Evolutionary conservation across 768 basidiomycete species (phyloP).

Genomic region (Botryobasidium botryosum): DNA sequence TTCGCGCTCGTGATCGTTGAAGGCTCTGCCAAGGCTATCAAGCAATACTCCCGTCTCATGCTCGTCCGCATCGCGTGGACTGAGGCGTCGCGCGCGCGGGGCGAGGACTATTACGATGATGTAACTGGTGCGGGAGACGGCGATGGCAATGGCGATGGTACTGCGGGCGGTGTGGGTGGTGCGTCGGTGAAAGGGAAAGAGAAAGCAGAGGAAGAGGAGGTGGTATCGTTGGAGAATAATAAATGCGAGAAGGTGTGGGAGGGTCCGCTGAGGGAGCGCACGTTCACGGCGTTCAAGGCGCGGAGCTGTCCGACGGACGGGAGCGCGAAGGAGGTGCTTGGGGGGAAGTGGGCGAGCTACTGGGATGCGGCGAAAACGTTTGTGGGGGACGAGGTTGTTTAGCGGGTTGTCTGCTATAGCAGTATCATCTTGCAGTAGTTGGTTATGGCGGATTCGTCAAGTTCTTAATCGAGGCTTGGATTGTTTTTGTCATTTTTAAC

Average conservation of each 20-base stretch:
- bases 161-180: constrained; percentile 17
- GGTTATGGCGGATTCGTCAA: too few species aligned
- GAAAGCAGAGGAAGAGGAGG: constrained; percentile 14
- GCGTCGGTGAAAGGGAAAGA: constrained; percentile 13
- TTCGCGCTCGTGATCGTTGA: constrained; percentile 92
- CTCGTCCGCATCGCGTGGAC: constrained; percentile 84
- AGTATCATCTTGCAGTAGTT: too few species aligned
- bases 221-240: constrained; percentile 63
- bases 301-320: constrained; percentile 71
- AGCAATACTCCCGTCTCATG: constrained; percentile 79
- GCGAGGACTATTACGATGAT: constrained; percentile 35
- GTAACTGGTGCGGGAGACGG: constrained; percentile 21
- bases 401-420: too few species aligned
- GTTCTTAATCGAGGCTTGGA: too few species aligned
- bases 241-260: constrained; percentile 88
- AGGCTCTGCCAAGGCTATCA: constrained; percentile 71
- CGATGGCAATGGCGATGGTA: constrained; percentile 22
- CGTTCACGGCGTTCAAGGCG: constrained; percentile 65
- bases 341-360: constrained; percentile 68
- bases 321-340: constrained; percentile 72
- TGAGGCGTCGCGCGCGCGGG: constrained; percentile 62
- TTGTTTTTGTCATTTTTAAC: too few species aligned
- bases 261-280: constrained; percentile 67
- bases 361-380: constrained; percentile 88
- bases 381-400: constrained; percentile 76